phyloP scores from a whole-genome alignment of 2,329 filamentous ascomycete species.

The Pyrenophora teres region DNA sequence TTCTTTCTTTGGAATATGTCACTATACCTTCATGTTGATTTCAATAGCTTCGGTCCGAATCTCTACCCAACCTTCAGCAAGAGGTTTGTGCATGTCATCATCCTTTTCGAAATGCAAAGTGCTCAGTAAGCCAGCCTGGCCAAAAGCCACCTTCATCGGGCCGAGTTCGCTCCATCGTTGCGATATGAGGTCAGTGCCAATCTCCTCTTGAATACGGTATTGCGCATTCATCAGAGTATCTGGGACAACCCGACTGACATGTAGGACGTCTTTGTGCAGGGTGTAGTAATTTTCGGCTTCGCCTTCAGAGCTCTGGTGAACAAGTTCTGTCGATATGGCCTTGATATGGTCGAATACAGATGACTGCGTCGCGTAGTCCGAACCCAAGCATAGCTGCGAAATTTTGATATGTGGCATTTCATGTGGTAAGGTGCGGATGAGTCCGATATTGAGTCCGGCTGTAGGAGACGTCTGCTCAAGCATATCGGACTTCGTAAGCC shows the following conservation, averaged over 20 bases:
- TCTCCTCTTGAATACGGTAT: neutral
- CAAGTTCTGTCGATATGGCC: neutral
- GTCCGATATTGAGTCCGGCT: too few species aligned
- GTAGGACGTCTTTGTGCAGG: neutral
- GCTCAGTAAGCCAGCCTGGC: conserved; percentile 22
- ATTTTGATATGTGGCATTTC: too few species aligned
- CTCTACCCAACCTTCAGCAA: neutral
- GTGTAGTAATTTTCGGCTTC: neutral
- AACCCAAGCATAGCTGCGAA: too few species aligned
- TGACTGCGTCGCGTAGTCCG: neutral
- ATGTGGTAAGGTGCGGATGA: too few species aligned
- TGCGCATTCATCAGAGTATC: neutral
- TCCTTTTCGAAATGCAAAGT: neutral
- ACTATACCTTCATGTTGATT: neutral
- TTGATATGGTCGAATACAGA: neutral
- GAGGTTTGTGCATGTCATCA: neutral
- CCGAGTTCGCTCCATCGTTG: neutral
- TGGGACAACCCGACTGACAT: neutral
- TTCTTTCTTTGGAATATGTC: too few species aligned
- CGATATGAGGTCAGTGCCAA: neutral
- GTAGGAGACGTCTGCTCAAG: too few species aligned
- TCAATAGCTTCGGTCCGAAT: neutral
- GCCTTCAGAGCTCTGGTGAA: neutral
- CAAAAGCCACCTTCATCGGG: neutral
- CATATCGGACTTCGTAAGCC: too few species aligned